Base-by-base conservation (phyloP, 352 stramenopile species). In the Elongisporangium senticosum region DNA sequence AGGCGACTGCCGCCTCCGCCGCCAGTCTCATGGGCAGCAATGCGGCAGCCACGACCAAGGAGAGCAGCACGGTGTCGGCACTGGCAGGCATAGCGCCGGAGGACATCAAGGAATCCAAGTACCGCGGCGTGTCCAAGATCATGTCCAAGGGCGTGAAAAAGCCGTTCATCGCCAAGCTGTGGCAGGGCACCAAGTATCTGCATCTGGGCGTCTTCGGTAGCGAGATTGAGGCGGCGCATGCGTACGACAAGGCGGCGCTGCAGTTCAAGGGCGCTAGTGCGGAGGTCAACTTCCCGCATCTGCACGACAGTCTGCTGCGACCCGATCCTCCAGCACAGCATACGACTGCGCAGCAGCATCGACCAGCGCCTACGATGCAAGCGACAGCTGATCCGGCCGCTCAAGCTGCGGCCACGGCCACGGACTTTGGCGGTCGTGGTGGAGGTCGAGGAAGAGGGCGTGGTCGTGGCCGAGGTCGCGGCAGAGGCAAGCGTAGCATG, bases 81-180 rank as follows among this genome's bases (percentile, higher is more conserved):
- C 10, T 61, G 40, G 58, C 72, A 19, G 47, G 63, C 4, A 55
- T 73, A 13, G 57, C 61, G 3, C 55, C 70, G 0, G 71, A 79
- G 23, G 65, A 83, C 49, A 73, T 89, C 63, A 82, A 83, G 48
- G 79, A 89, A 23, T 86, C 79, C 47, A 93, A 90, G 69, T 90
- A 90, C 67, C 71, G 71, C 15, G 84, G 85, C 15, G 85, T 94
- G 69, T 83, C 77, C 52, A 90, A 90, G 70, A 76, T 89, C 58
- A 86, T 81, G 14, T 76, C 77, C 68, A 92, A 90, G 58, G 79
- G 83, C 19, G 74, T 83, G 37, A 91, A 92, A 68, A 90, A 90
- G 33, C 83, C 85, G 24, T 94, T 91, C 58, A 76, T 91, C 24
- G 79, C 83, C 50, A 87, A 88, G 48, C 72, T 90, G 11, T 82